phyloP scores from a whole-genome alignment of 1,284 basidiomycete species.

The Apiotrichum sp. region DNA sequence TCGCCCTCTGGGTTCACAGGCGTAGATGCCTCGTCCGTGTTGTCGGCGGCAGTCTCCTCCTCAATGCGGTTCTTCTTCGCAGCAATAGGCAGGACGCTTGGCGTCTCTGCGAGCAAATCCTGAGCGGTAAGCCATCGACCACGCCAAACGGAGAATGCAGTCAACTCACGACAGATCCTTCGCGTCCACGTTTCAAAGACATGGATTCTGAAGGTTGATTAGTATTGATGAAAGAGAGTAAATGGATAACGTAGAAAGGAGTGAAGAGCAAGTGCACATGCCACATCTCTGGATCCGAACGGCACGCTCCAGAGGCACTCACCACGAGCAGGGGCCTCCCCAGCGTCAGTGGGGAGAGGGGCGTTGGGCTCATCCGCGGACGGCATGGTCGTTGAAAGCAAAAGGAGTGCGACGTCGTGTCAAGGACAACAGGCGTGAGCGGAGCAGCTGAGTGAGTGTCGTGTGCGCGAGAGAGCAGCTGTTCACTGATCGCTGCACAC shows the following conservation, averaged over 20 bases:
- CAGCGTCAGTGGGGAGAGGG: neutral
- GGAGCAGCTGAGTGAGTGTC: too few species aligned
- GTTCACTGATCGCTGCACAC: too few species aligned
- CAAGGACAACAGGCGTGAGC: too few species aligned
- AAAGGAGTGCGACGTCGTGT: too few species aligned
- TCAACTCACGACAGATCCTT: constrained; percentile 39
- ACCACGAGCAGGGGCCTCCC: constrained; percentile 11
- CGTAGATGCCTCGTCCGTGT: constrained; percentile 8
- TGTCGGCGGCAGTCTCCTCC: constrained; percentile 5
- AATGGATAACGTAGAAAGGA: neutral
- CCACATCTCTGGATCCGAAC: too few species aligned
- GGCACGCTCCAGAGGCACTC: neutral
- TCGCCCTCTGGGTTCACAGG: neutral
- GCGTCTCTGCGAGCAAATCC: constrained; percentile 8
- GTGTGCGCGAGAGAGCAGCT: too few species aligned
- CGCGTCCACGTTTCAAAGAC: constrained; percentile 41
- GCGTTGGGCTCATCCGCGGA: constrained; percentile 8
- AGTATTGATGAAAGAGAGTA: neutral
- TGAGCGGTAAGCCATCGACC: neutral
- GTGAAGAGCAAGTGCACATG: too few species aligned
- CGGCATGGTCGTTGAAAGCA: neutral
- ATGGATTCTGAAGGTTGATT: constrained; percentile 14
- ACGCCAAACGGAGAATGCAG: neutral
- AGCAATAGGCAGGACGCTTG: constrained; percentile 18
- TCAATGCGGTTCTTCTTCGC: constrained; percentile 45